Evolutionary conservation across 768 basidiomycete genomes (phyloP).

Genomic region (Stropharia rugosoannulata): DNA sequence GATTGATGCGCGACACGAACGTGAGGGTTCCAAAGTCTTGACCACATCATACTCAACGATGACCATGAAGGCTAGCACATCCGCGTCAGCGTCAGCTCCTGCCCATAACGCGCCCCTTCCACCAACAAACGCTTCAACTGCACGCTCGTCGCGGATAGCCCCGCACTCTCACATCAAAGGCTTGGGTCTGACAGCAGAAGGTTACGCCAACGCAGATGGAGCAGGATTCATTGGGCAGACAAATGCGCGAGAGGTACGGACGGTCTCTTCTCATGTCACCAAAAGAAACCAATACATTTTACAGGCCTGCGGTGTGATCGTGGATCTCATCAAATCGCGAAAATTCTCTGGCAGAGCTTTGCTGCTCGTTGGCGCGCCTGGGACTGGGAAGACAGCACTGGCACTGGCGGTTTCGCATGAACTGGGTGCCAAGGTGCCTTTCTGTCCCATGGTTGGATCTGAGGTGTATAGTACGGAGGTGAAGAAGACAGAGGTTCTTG

Average conservation of each 20-base stretch:
- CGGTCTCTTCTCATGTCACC: background rate
- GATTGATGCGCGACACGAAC: constrained; percentile 1
- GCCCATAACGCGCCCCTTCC: constrained; percentile 75
- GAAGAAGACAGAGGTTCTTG: constrained; percentile 98
- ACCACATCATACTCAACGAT: constrained; percentile 6
- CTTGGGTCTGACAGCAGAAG: constrained; percentile 85
- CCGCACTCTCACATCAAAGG: constrained; percentile 98
- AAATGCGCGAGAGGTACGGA: constrained; percentile 81
- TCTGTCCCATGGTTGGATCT: constrained; percentile 97
- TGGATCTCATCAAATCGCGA: constrained; percentile 86
- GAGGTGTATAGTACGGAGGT: constrained; percentile 98
- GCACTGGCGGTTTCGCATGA: constrained; percentile 96
- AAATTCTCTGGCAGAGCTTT: constrained; percentile 94
- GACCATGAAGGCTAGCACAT: constrained; percentile 37
- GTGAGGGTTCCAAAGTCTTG: background rate
- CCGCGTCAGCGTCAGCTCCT: constrained; percentile 48
- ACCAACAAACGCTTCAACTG: constrained; percentile 58
- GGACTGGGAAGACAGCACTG: constrained; percentile 97
- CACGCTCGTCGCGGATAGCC: constrained; percentile 77
- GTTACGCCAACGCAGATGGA: constrained; percentile 65
- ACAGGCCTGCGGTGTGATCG: constrained; percentile 89
- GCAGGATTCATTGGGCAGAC: constrained; percentile 92
- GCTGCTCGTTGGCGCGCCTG: constrained; percentile 91
- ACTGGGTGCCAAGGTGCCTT: constrained; percentile 91
- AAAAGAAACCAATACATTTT: background rate